Base-by-base conservation (phyloP, 2,329 filamentous ascomycete species). In the Camillea tinctor region DNA sequence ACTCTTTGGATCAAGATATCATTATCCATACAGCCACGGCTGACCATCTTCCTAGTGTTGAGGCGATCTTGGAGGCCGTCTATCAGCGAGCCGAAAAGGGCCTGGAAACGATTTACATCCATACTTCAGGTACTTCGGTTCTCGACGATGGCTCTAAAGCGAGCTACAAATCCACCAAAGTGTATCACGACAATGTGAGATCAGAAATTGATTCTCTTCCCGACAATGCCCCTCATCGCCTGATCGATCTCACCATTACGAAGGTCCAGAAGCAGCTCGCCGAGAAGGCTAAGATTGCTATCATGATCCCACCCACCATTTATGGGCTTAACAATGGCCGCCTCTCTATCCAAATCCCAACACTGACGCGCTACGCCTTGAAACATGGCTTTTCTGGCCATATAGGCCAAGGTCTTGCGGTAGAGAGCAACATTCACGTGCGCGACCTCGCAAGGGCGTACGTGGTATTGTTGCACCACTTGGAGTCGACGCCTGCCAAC, bases 21-120 rank as follows among this genome's bases (percentile, higher is more conserved):
- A 70, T 78, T 44, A 71, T 83, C 57, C 80, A 83, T 68, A 81
- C 77, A 7, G 81, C 81, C 13, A 80, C 79, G 3, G 79, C 80
- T 3, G 80, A 83, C 68, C 75, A 83, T 59, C 67, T 79, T 19
- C 76, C 77, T 11, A 78, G 75, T 13, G 80, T 74, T 1, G 64
- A 79, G 64, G 78, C 79, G 17, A 72, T 83, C 13, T 67, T 82
- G 3, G 73, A 75, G 9, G 80, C 79, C 6, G 66, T 83, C 55
- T 64, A 73, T 53, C 64, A 75, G 56, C 74, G 79, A 7, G 74
- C 77, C 1, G 62, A 69, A 1, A 64, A 74, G 36, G 72, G 71
- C 11, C 72, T 76, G 24, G 59, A 59, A 22, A 79, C 78, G 19
- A 79, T 79, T 60, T 83, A 75, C 71, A 80, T 82, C 58, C 80